Evolutionary conservation across 129 eudicot genomes (phyloP).

Genomic region (Pittosporum tobira): DNA sequence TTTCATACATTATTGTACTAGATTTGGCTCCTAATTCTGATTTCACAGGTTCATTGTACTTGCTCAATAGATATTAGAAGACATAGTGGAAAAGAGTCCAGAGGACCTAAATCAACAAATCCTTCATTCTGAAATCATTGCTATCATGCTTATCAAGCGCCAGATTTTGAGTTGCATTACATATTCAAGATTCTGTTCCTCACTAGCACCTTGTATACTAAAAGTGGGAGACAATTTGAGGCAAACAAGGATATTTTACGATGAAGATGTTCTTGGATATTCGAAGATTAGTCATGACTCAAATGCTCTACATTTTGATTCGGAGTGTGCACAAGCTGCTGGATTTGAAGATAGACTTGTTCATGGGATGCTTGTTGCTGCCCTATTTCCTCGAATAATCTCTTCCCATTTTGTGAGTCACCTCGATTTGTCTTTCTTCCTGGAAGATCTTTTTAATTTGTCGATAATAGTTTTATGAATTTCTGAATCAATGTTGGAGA

Average conservation of each 20-base stretch:
- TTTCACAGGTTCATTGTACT: neutral
- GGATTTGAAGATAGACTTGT: conserved; percentile 53
- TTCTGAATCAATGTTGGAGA: neutral
- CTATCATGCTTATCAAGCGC: neutral
- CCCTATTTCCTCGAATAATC: conserved; percentile 73
- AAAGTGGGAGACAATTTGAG: conserved; percentile 44
- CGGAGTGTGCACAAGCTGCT: conserved; percentile 49
- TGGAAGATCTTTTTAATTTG: neutral
- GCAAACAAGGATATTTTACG: conserved; percentile 42
- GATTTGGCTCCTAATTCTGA: neutral
- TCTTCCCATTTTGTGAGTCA: conserved; percentile 74
- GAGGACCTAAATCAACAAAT: neutral
- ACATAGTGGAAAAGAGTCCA: neutral
- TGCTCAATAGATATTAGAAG: neutral
- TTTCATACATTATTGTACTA: neutral
- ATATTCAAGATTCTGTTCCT: conserved; percentile 9
- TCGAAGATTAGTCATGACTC: conserved; percentile 64
- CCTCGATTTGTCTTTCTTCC: neutral
- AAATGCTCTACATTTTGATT: conserved; percentile 76
- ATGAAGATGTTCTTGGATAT: conserved; percentile 42
- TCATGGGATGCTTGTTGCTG: conserved; percentile 87
- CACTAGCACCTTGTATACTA: conserved; percentile 22
- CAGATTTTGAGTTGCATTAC: neutral
- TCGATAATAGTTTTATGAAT: too few species aligned
- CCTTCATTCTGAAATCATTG: too few species aligned